Evolutionary conservation across 2,329 filamentous ascomycete species (phyloP).

Genomic region (Colletotrichum abscissum): DNA sequence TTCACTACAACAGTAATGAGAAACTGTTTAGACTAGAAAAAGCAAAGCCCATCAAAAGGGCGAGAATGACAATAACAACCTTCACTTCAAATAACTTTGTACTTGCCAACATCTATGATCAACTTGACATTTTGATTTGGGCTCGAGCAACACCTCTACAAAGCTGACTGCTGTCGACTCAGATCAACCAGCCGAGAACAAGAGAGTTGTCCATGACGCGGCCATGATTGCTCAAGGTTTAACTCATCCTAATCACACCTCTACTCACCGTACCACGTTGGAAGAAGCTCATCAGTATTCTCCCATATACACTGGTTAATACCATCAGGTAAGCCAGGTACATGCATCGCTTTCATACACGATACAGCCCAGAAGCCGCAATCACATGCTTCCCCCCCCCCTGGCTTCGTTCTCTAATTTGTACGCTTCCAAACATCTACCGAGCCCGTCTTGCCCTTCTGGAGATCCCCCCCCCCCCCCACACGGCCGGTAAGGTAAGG

Average conservation of each 20-base stretch:
- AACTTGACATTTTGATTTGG: neutral
- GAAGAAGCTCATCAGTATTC: no score
- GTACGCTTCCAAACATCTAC: neutral
- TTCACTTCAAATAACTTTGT: neutral
- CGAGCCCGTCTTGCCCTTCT: neutral
- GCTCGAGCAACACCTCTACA: no score
- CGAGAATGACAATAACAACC: constrained; percentile 1
- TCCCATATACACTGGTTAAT: no score
- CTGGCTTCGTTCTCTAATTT: neutral
- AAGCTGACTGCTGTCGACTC: no score
- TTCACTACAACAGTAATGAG: constrained; percentile 15
- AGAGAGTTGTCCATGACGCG: no score
- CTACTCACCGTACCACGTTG: no score
- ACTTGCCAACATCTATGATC: neutral
- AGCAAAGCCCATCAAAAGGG: neutral
- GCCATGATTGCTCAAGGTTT: no score
- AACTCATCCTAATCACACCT: no score
- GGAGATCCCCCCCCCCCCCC: no score
- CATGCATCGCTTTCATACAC: neutral
- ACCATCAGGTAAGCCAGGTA: neutral
- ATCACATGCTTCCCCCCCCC: constrained; percentile 10
- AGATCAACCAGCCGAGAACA: no score
- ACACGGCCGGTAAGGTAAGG: no score
- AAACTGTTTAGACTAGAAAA: constrained; percentile 26
- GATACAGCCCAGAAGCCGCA: neutral